Conservation (phyloP, 768 basidiomycete species). For the Pleurotus giganteus region DNA sequence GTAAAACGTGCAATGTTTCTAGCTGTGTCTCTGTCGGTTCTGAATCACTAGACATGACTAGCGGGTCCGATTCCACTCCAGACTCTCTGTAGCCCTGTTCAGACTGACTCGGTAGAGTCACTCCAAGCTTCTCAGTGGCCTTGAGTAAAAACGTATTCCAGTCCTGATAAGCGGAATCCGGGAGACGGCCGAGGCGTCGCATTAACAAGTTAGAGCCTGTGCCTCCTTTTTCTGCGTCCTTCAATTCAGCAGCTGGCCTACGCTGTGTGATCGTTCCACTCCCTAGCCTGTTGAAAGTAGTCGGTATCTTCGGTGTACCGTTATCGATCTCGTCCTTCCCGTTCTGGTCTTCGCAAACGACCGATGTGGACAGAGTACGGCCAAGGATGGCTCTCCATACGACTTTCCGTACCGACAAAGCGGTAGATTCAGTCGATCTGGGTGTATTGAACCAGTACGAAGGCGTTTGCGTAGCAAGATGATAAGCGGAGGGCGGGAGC, state of each 20-base stretch:
- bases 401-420: constrained; percentile 64
- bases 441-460: constrained; percentile 51
- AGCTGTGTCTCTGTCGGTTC: constrained; percentile 35
- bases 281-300: not conserved
- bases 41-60: no score
- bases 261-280: constrained; percentile 6
- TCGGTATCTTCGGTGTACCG: no score
- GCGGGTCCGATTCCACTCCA: no score
- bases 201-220: constrained; percentile 39
- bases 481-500: constrained; percentile 52
- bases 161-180: constrained; percentile 43
- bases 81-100: not conserved
- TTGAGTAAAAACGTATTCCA: constrained; percentile 46
- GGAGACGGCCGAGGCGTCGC: constrained; percentile 51
- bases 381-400: constrained; percentile 68
- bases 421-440: constrained; percentile 29
- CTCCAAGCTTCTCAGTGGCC: constrained; percentile 27
- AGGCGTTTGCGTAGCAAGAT: constrained; percentile 74
- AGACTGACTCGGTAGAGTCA: constrained; percentile 11
- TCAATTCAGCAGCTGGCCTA: not conserved
- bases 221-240: constrained; percentile 12
- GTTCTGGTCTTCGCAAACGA: no score
- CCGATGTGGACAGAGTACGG: not conserved
- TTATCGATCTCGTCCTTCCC: constrained; percentile 9
- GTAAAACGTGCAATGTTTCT: constrained; percentile 59